Evolutionary conservation across 2,329 filamentous ascomycete species (phyloP).

Genomic region (Blastomyces parvus): DNA sequence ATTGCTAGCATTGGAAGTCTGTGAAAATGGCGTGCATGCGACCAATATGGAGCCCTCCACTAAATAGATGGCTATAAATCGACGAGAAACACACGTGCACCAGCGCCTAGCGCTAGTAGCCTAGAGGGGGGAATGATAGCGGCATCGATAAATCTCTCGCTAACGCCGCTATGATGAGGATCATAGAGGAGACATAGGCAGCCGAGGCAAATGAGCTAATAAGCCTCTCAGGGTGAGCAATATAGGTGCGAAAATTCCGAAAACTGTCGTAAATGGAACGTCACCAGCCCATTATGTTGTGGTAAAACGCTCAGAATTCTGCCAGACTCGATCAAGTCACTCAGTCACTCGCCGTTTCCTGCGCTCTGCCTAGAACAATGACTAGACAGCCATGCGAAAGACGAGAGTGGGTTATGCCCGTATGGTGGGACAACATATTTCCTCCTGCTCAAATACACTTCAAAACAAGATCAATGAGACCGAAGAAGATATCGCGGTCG

Average conservation of each 20-base stretch:
- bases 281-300: neutral
- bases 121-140: neutral
- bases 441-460: slow-evolving; percentile 29
- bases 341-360: no score
- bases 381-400: neutral
- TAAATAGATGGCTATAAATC: neutral
- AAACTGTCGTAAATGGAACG: no score
- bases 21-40: neutral
- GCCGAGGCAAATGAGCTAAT: neutral
- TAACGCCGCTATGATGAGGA: no score
- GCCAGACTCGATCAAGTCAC: no score
- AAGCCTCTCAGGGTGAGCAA: neutral
- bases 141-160: neutral
- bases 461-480: slow-evolving; percentile 35
- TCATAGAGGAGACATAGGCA: no score
- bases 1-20: neutral
- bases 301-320: neutral
- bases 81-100: neutral
- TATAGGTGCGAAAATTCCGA: no score
- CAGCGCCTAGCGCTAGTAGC: neutral
- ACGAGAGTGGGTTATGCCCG: neutral
- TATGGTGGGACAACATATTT: neutral
- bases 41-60: neutral
- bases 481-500: slow-evolving; percentile 36
- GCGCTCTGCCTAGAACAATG: neutral